Conservation (phyloP, 169 alveolate genomes). For the Eimeria tenella region DNA sequence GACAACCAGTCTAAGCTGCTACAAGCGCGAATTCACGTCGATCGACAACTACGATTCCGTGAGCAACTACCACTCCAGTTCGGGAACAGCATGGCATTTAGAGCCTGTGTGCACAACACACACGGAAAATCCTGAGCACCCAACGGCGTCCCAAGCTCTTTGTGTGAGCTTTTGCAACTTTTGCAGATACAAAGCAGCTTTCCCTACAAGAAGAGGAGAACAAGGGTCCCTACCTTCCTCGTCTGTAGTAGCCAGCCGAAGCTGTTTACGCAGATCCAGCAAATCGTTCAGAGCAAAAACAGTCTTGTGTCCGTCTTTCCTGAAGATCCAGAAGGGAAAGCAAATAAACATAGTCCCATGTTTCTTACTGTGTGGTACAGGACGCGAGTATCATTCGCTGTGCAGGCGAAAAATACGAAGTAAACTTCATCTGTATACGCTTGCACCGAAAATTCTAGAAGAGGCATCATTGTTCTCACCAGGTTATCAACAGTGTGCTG, state of each 20-base stretch:
- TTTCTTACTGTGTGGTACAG: no score
- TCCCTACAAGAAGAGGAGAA: neutral
- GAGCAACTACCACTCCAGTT: slow-evolving; percentile 50
- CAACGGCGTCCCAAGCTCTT: neutral
- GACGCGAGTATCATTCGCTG: neutral
- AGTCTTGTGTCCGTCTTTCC: slow-evolving; percentile 49
- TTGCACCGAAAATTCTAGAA: neutral
- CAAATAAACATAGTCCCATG: neutral
- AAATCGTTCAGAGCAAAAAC: slow-evolving; percentile 17
- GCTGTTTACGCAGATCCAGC: slow-evolving; percentile 62
- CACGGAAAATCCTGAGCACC: neutral
- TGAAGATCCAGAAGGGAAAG: neutral
- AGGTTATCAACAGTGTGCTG: neutral
- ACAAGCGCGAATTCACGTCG: no score
- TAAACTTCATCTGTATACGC: neutral
- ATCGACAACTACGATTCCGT: neutral
- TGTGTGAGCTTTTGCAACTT: neutral
- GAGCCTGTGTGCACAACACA: neutral
- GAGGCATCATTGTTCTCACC: slow-evolving; percentile 13
- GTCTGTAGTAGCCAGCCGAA: neutral
- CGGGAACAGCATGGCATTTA: slow-evolving; percentile 37
- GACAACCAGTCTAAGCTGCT: no score
- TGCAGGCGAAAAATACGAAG: neutral
- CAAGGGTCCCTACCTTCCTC: slow-evolving; percentile 27
- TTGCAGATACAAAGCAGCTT: neutral